Evolutionary conservation across 495 filamentous ascomycete genomes (phyloP).

Genomic region (Neurospora sp.): DNA sequence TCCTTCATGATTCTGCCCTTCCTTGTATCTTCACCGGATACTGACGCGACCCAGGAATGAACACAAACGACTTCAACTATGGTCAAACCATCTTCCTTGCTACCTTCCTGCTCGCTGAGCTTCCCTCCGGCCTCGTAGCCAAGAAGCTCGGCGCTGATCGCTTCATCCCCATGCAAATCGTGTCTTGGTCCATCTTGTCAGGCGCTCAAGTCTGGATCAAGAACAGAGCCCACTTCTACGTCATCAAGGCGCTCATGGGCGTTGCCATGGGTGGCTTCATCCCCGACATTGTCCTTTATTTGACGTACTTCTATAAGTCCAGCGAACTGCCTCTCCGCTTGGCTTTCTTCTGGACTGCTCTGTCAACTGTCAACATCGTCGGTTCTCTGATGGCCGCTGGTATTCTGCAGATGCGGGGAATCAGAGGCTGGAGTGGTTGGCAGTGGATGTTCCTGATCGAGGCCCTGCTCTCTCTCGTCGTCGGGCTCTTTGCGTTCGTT

Average conservation of each 20-base stretch:
- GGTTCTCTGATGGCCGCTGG: constrained; percentile 42
- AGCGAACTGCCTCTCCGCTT: constrained; percentile 42
- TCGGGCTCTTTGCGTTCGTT: constrained; percentile 43
- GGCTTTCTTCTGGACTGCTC: constrained; percentile 41
- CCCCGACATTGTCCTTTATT: constrained; percentile 41
- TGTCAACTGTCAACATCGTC: constrained; percentile 35
- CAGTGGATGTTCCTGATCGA: constrained; percentile 46
- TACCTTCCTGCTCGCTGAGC: constrained; percentile 38
- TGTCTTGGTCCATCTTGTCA: constrained; percentile 33
- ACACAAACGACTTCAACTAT: constrained; percentile 41
- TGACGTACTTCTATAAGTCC: constrained; percentile 45
- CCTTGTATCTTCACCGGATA: neutral
- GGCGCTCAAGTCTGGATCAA: constrained; percentile 31
- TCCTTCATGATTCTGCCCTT: neutral
- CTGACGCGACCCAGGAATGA: constrained; percentile 21
- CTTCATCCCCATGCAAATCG: constrained; percentile 39
- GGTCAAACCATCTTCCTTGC: constrained; percentile 35
- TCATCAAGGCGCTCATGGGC: constrained; percentile 35
- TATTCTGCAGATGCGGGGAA: constrained; percentile 41
- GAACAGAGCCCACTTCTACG: constrained; percentile 29
- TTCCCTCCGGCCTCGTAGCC: constrained; percentile 36
- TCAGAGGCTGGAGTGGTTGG: constrained; percentile 40
- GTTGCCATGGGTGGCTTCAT: constrained; percentile 42
- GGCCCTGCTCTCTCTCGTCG: constrained; percentile 41
- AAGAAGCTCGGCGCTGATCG: constrained; percentile 39